Percentiles rank a stretch among this genome's conserved stretches.
Evolutionary conservation across 1,284 basidiomycete species (phyloP).

Genomic region (Volvariella surrecta): DNA sequence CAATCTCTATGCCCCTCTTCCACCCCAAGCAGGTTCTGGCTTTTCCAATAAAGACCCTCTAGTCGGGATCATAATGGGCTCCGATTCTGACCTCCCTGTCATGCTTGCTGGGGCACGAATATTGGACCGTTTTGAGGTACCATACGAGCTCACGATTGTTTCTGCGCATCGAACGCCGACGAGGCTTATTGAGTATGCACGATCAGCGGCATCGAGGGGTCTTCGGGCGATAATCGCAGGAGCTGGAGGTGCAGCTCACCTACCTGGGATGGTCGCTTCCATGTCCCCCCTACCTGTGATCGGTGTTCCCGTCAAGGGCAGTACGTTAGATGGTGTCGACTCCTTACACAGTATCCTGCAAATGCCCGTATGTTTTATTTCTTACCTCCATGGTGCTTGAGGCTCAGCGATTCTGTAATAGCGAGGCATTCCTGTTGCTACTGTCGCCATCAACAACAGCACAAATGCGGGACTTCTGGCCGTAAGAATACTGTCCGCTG

Average conservation of each 20-base stretch:
- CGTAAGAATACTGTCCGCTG: constrained; percentile 77
- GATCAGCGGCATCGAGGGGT: constrained; percentile 71
- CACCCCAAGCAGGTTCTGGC: constrained; percentile 34
- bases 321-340: constrained; percentile 91
- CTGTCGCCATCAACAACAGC: constrained; percentile 95
- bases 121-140: constrained; percentile 74
- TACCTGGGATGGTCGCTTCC: constrained; percentile 97
- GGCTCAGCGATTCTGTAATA: constrained; percentile 4
- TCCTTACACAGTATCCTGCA: constrained; percentile 96
- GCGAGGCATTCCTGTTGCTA: constrained; percentile 95
- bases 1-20: constrained; percentile 45
- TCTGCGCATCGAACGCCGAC: constrained; percentile 95
- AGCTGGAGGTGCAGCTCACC: constrained; percentile 94
- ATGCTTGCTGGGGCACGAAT: constrained; percentile 89
- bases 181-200: constrained; percentile 79
- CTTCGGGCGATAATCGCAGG: constrained; percentile 84
- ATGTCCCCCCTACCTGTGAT: constrained; percentile 92
- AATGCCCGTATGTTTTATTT: constrained; percentile 76
- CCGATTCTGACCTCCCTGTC: constrained; percentile 92
- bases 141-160: constrained; percentile 94
- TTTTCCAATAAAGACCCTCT: constrained; percentile 68
- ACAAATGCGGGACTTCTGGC: constrained; percentile 93
- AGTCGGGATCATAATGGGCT: constrained; percentile 97
- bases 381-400: constrained; percentile 4
- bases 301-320: constrained; percentile 96